Percentiles rank a stretch among this genome's conserved stretches.
These are phyloP conservation scores for Coemansia javaensis DNA, from an alignment of 192 early-diverging fungal genomes.

Conservation along the genomic window DNA sequence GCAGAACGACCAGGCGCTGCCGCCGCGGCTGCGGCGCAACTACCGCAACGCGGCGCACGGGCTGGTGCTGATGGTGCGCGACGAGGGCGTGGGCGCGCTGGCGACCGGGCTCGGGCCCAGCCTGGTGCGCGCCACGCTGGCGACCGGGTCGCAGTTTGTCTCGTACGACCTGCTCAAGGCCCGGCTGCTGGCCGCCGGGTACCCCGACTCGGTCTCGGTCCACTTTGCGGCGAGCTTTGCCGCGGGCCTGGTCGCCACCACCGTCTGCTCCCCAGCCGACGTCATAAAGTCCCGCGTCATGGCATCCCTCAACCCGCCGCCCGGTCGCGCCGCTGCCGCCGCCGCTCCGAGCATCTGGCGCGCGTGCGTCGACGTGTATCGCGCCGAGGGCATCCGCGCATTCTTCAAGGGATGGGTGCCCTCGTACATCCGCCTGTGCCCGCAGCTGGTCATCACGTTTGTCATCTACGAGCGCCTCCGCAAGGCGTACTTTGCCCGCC, in stretches of 20 bases:
- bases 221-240: conserved; percentile 70
- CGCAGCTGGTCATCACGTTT: conserved; percentile 82
- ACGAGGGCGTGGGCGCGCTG: conserved; percentile 71
- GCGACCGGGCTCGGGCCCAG: conserved; percentile 88
- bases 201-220: conserved; percentile 58
- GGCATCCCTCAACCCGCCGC: conserved; percentile 46
- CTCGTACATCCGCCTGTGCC: conserved; percentile 70
- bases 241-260: conserved; percentile 72
- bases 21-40: conserved; percentile 57
- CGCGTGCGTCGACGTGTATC: conserved; percentile 35
- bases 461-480: conserved; percentile 71
- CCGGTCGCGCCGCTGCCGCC: background rate
- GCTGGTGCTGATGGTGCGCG: conserved; percentile 59
- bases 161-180: conserved; percentile 75
- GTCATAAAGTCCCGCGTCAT: conserved; percentile 81
- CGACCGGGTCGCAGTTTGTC: conserved; percentile 67
- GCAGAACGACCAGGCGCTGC: conserved; percentile 73
- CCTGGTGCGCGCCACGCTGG: conserved; percentile 80
- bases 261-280: conserved; percentile 72
- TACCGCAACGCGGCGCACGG: conserved; percentile 69
- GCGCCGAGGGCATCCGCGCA: conserved; percentile 60
- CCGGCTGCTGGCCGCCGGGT: conserved; percentile 53
- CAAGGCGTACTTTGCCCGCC: conserved; percentile 36
- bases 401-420: conserved; percentile 86
- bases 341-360: conserved; percentile 27